Base-by-base conservation (phyloP, 768 basidiomycete species). In the Phanerochaete sordida region DNA sequence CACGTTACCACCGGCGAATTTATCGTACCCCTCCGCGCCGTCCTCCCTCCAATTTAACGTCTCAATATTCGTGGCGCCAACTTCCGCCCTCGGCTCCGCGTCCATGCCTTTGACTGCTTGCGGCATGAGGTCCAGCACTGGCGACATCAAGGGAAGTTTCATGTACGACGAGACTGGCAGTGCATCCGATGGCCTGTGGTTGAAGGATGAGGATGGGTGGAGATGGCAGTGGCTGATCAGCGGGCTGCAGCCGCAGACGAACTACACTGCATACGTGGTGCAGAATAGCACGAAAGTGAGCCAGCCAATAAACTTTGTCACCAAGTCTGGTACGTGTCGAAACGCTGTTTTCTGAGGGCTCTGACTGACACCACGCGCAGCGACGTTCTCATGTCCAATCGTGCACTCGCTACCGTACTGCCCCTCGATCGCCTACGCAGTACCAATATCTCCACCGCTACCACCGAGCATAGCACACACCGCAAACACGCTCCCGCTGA, bases 201-300 rank as follows among this genome's bases (percentile, higher is more conserved):
- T 86, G 8, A 77, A 83, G 47, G 82, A 84, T 64, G 56, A 67
- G 0, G 68, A 75, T 0, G 91, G 89, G 0, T 90, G 84, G 84
- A 73, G 90, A 50, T 81, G 72, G 28, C 88, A 93, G 65, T 94
- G 85, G 80, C 68, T 89, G 1, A 59, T 91, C 9, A 79, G 77
- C 0, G 84, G 80, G 0, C 76, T 95, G 19, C 72, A 75, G 1
- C 77, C 86, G 6, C 75, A 75, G 11, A 91, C 88, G 31, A 95
- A 95, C 66, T 95, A 94, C 66, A 93, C 91, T 0, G 84, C 81
- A 0, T 93, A 85, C 66, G 80, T 85, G 15, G 65, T 91, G 2
- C 76, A 84, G 62, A 78, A 83, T 59, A 75, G 72, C 8, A 77
- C 80, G 48, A 80, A 81, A 65, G 79, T 91, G 50, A 84, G 80